These are phyloP conservation scores for Polygonum maritimum DNA, from an alignment of 148 eudicot species.

Conservation along the genomic window DNA sequence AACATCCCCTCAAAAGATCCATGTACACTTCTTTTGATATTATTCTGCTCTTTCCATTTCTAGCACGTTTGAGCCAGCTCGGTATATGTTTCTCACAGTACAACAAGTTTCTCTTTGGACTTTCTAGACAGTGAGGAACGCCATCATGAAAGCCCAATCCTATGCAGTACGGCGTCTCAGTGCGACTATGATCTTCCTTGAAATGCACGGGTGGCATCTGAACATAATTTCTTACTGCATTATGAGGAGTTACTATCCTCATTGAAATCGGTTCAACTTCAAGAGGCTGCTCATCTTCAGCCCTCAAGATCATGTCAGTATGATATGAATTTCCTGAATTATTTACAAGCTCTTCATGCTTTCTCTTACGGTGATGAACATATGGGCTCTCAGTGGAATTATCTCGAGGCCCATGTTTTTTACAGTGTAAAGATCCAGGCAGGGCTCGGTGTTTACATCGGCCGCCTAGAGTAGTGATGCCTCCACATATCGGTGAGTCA, in stretches of 20 bases:
- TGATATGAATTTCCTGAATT: conserved; percentile 24
- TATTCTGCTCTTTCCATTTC: conserved; percentile 94
- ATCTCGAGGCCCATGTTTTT: conserved; percentile 61
- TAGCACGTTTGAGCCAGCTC: conserved; percentile 97
- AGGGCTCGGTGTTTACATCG: conserved; percentile 83
- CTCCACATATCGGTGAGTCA: conserved; percentile 63
- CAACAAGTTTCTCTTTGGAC: conserved; percentile 52
- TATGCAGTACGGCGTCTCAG: conserved; percentile 44
- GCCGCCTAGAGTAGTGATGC: conserved; percentile 72
- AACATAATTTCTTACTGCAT: conserved; percentile 19
- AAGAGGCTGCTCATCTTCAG: conserved; percentile 34
- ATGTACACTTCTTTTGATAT: conserved; percentile 84
- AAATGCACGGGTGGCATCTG: conserved; percentile 22
- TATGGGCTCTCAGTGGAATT: conserved; percentile 21
- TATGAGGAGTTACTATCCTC: conserved; percentile 19
- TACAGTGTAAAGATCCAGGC: conserved; percentile 63
- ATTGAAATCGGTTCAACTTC: conserved; percentile 35
- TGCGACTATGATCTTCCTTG: conserved; percentile 4
- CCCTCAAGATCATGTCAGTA: conserved; percentile 39
- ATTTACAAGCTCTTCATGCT: conserved; percentile 30
- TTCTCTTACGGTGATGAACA: conserved; percentile 46
- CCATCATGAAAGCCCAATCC: conserved; percentile 46
- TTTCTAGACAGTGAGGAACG: conserved; percentile 44
- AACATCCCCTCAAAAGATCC: conserved; percentile 62
- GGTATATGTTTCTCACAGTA: conserved; percentile 95